These are phyloP conservation scores for Termitomyces sp. DNA, from an alignment of 768 basidiomycete genomes.

Conservation along the genomic window DNA sequence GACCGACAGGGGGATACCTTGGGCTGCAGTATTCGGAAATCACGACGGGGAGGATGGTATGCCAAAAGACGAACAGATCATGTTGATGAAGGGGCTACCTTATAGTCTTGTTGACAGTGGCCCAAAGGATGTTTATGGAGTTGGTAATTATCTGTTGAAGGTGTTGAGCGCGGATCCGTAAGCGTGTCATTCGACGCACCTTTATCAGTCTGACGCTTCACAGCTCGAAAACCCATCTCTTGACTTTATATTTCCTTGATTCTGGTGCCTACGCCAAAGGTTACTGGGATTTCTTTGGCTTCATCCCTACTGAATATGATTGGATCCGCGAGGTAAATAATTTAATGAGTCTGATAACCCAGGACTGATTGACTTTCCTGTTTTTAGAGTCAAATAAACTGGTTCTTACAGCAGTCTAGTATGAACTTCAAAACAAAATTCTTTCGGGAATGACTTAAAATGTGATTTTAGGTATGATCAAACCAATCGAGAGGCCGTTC, in stretches of 20 bases:
- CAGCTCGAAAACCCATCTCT: conserved; percentile 83
- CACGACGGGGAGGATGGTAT: conserved; percentile 81
- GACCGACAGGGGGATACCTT: conserved; percentile 74
- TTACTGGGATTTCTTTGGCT: conserved; percentile 56
- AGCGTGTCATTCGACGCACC: conserved; percentile 27
- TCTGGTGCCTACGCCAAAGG: conserved; percentile 76
- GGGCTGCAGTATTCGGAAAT: conserved; percentile 93
- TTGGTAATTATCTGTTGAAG: conserved; percentile 89
- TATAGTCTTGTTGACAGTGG: conserved; percentile 82
- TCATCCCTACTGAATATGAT: conserved; percentile 76
- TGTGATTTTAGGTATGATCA: conserved; percentile 45
- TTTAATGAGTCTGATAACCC: background rate
- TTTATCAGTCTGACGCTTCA: background rate
- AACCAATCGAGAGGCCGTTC: conserved; percentile 80
- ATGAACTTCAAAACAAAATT: conserved; percentile 11
- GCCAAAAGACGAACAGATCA: conserved; percentile 60
- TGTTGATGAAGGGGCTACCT: conserved; percentile 73
- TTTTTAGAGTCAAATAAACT: conserved; percentile 75
- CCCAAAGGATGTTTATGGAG: conserved; percentile 81
- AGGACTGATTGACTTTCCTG: background rate
- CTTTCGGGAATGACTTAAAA: background rate
- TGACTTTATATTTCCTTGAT: conserved; percentile 90
- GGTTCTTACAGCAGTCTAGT: conserved; percentile 85
- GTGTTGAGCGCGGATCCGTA: conserved; percentile 82
- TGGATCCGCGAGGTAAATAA: conserved; percentile 67